phyloP scores from a whole-genome alignment of 2,329 filamentous ascomycete genomes.

The Paramyrothecium sp. region DNA sequence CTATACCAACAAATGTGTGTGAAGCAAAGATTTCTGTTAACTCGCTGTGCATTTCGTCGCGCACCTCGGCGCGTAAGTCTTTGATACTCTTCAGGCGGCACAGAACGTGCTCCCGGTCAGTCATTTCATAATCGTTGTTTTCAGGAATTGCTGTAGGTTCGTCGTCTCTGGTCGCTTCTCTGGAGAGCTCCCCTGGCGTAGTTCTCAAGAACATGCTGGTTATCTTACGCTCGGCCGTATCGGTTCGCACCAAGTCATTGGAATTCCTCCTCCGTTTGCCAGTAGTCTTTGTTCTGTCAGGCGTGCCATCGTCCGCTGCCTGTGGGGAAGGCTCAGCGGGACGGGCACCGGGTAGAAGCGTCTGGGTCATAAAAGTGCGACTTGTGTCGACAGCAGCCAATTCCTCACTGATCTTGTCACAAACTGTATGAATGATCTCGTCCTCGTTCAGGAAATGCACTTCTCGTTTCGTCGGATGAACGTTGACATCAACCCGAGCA shows the following conservation, averaged over 20 bases:
- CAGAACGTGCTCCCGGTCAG: slow-evolving; percentile 65
- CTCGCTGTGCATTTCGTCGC: slow-evolving; percentile 77
- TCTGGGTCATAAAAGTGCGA: slow-evolving; percentile 92
- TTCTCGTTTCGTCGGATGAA: slow-evolving; percentile 94
- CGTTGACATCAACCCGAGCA: slow-evolving; percentile 89
- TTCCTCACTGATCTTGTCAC: slow-evolving; percentile 72
- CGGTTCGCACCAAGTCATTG: slow-evolving; percentile 87
- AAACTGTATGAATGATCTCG: slow-evolving; percentile 86
- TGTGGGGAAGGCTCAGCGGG: slow-evolving; percentile 18
- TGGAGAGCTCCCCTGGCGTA: slow-evolving; percentile 24
- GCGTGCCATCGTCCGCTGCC: slow-evolving; percentile 23
- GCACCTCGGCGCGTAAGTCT: slow-evolving; percentile 76
- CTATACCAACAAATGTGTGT: slow-evolving; percentile 90
- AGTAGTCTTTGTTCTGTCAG: slow-evolving; percentile 32
- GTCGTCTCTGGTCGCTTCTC: slow-evolving; percentile 16
- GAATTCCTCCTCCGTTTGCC: slow-evolving; percentile 40
- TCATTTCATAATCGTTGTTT: slow-evolving; percentile 67
- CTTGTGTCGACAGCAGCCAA: slow-evolving; percentile 89
- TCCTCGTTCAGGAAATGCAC: slow-evolving; percentile 98
- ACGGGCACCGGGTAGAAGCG: slow-evolving; percentile 69
- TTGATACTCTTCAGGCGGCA: slow-evolving; percentile 84
- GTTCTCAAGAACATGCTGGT: slow-evolving; percentile 84
- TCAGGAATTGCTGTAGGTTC: slow-evolving; percentile 40
- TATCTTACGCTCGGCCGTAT: slow-evolving; percentile 87
- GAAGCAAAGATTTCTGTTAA: slow-evolving; percentile 84